Percentiles rank a stretch among this genome's conserved stretches.
Conservation (phyloP, 306 rosid species). For the Begonia peltatifolia region DNA sequence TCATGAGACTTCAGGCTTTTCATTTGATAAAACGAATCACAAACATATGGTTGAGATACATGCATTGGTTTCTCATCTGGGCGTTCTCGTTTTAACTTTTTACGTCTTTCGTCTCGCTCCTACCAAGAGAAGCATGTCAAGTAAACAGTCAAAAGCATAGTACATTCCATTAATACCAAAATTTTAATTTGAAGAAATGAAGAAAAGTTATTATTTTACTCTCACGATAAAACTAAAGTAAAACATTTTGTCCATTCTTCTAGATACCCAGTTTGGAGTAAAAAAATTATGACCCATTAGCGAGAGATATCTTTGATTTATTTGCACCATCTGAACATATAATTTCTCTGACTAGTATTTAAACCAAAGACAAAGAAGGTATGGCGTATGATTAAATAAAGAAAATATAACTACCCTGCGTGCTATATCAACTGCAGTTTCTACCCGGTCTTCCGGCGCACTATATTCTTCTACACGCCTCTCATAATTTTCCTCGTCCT, state of each 20-base stretch:
- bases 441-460: constrained; percentile 67
- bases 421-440: constrained; percentile 64
- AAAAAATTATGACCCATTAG: too few relatives aligned
- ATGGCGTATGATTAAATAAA: not conserved
- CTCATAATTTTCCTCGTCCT: constrained; percentile 70
- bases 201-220: too few relatives aligned
- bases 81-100: constrained; percentile 68
- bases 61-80: constrained; percentile 62
- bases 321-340: too few relatives aligned
- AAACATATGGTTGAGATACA: constrained; percentile 39
- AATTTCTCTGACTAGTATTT: too few relatives aligned
- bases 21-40: constrained; percentile 46
- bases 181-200: too few relatives aligned
- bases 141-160: too few relatives aligned
- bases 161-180: too few relatives aligned
- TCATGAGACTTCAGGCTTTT: constrained; percentile 48
- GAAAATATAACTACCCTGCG: constrained; percentile 56
- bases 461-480: constrained; percentile 36
- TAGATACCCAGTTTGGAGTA: not conserved
- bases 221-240: constrained; percentile 2
- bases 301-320: too few relatives aligned
- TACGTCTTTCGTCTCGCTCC: constrained; percentile 98
- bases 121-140: constrained; percentile 10
- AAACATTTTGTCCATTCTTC: not conserved
- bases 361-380: not conserved